Conservation (phyloP, 2,329 filamentous ascomycete species). For the Sporothrix pseudoabietina region DNA sequence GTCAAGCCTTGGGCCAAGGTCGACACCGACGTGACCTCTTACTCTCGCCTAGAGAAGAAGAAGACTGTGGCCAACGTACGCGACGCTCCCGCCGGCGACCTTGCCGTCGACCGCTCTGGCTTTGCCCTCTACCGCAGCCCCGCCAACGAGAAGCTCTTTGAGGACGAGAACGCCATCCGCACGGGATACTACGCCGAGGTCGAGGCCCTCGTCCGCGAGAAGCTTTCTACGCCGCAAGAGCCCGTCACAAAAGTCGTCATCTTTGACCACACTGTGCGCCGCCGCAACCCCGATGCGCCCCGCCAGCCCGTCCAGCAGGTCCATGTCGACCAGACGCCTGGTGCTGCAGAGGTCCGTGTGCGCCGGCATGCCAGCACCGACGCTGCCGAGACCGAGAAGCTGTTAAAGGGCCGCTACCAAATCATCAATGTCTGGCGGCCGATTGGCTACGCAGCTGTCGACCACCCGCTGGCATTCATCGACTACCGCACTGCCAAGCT, state of each 20-base stretch:
- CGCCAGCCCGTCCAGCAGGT: conserved; percentile 69
- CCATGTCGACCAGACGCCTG: conserved; percentile 71
- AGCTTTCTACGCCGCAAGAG: conserved; percentile 43
- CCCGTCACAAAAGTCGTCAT: conserved; percentile 64
- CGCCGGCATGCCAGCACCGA: conserved; percentile 56
- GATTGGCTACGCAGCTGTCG: conserved; percentile 62
- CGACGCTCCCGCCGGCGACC: conserved; percentile 53
- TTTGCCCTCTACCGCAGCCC: conserved; percentile 58
- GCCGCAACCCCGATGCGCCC: conserved; percentile 54
- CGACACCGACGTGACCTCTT: conserved; percentile 60
- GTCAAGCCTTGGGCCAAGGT: conserved; percentile 67
- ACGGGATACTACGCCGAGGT: conserved; percentile 63
- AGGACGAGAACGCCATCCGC: conserved; percentile 58
- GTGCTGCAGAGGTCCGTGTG: conserved; percentile 62
- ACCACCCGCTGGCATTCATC: conserved; percentile 65
- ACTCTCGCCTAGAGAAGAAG: conserved; percentile 48
- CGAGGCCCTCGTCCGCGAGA: conserved; percentile 57
- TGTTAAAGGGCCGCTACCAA: conserved; percentile 62
- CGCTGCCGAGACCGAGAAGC: conserved; percentile 55
- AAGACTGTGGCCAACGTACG: conserved; percentile 59
- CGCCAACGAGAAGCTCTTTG: conserved; percentile 57
- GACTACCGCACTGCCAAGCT: conserved; percentile 64
- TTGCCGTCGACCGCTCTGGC: conserved; percentile 60
- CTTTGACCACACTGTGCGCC: conserved; percentile 72
- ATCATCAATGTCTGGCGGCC: conserved; percentile 74